Percentiles rank a stretch among this genome's conserved stretches.
Evolutionary conservation across 2,329 filamentous ascomycete genomes (phyloP).

Genomic region (Ceratocystis variospora): DNA sequence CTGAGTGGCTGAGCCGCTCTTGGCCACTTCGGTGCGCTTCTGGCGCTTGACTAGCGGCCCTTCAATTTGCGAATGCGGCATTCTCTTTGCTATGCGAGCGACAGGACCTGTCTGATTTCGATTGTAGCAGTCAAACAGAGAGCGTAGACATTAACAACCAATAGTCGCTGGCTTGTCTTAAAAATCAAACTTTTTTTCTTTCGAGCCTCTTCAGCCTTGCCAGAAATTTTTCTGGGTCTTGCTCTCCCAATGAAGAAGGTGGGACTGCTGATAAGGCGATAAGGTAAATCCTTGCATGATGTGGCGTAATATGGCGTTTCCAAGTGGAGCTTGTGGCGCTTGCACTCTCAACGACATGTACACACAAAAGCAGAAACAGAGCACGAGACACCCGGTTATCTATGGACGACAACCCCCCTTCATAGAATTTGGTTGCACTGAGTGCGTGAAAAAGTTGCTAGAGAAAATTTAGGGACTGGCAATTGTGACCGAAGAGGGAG

Average conservation of each 20-base stretch:
- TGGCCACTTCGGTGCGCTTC: constrained; percentile 38
- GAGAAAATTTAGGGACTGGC: too few species aligned
- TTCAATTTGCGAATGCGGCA: constrained; percentile 46
- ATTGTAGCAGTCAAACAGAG: background rate
- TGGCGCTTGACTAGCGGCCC: constrained; percentile 62
- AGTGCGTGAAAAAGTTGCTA: too few species aligned
- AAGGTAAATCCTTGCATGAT: background rate
- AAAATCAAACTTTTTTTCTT: constrained; percentile 7
- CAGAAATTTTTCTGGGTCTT: constrained; percentile 18
- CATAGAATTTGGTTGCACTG: too few species aligned
- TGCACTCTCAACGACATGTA: background rate
- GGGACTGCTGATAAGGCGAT: constrained; percentile 11
- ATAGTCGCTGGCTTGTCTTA: too few species aligned
- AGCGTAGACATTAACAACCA: background rate
- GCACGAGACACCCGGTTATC: background rate
- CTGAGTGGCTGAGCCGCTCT: constrained; percentile 28
- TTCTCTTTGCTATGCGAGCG: constrained; percentile 24
- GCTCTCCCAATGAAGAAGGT: constrained; percentile 15
- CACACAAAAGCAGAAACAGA: background rate
- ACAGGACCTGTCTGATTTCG: background rate
- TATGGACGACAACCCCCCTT: background rate
- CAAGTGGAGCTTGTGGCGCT: background rate
- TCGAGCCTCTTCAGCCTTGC: constrained; percentile 6
- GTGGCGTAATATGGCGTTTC: constrained; percentile 1
- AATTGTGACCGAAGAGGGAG: too few species aligned